Evolutionary conservation across 140 eudicot genomes (phyloP), one percentile per base, ranked within the genome.

Genomic region (Oenanthe javanica): DNA sequence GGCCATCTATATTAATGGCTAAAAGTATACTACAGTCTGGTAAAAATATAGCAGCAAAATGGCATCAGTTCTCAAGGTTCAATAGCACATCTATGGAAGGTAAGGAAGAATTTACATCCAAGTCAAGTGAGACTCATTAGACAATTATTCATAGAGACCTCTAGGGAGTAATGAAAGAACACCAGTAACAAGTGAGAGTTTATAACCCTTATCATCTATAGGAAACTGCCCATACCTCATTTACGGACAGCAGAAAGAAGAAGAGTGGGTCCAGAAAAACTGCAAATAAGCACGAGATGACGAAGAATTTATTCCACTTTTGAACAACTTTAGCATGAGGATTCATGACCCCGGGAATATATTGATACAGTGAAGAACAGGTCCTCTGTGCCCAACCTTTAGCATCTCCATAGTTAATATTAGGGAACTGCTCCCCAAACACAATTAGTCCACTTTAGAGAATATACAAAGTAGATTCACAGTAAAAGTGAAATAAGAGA

Each of bases 181-280:
- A 79, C 4, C 36, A 38, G 51, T 66, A 15, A 25, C 21, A 18
- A 0, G 23, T 61, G 15, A 66, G 31, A 79, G 23, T 57, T 78
- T 79, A 43, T 25, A 48, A 79, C 21, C 23, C 54, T 5, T 23
- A 61, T 15, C 48, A 75, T 74, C 36, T 25, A 59, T 45, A n/a
- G 27, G 7, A 81, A 73, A 31, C 11, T 27, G 57, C 21, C 36
- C 31, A 79, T 87, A 91, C 97, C 95, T 89, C 40, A 14, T 71
- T 61, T 9, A 72, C 88, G 3, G 86, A 85, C 43, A 91, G 84
- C 84, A 90, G 75, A 84, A 86, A 90, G 84, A 93, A 91, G 93
- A 93, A 93, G 40, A 93, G 36, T 2, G 98, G 98, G 83, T 93
- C 98, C 27, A 91, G 27, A 84, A 93, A 91, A 45, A 91, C 86